phyloP scores from a whole-genome alignment of 306 rosid species.

The Cucumis melo region DNA sequence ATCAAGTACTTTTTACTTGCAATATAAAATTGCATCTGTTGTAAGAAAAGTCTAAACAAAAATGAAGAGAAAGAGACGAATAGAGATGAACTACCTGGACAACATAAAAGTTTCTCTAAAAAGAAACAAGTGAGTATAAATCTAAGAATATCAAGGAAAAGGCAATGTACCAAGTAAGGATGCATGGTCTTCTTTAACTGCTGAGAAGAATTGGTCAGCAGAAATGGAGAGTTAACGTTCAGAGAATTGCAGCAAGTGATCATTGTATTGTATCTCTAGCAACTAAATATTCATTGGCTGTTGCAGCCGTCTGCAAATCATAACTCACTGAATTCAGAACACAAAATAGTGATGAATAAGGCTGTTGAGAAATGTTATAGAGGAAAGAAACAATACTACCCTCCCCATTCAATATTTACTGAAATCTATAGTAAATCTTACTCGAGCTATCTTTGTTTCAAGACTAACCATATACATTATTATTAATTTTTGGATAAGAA shows the following conservation, averaged over 20 bases:
- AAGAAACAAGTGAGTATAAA: not conserved
- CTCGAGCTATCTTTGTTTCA: not conserved
- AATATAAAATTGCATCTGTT: not conserved
- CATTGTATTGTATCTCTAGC: constrained; percentile 15
- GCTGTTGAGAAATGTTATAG: not conserved
- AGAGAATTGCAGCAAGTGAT: constrained; percentile 33
- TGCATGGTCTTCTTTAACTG: constrained; percentile 32
- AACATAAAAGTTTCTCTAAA: not conserved
- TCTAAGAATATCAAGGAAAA: not conserved
- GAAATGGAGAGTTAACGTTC: constrained; percentile 29
- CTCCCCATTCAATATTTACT: not conserved
- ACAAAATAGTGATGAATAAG: not conserved
- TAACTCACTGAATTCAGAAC: not conserved
- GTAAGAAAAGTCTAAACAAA: not conserved
- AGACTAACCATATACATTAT: not conserved
- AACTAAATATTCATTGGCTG: constrained; percentile 11
- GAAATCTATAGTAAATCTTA: not conserved
- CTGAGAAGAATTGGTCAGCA: constrained; percentile 21
- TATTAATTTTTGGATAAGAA: no score
- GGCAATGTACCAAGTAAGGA: constrained; percentile 30
- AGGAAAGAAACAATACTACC: not conserved
- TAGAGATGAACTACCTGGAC: not conserved
- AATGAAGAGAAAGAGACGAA: not conserved
- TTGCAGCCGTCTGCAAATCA: not conserved
- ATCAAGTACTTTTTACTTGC: not conserved